phyloP scores from a whole-genome alignment of 2,329 filamentous ascomycete species.

The Helotiales sp. region DNA sequence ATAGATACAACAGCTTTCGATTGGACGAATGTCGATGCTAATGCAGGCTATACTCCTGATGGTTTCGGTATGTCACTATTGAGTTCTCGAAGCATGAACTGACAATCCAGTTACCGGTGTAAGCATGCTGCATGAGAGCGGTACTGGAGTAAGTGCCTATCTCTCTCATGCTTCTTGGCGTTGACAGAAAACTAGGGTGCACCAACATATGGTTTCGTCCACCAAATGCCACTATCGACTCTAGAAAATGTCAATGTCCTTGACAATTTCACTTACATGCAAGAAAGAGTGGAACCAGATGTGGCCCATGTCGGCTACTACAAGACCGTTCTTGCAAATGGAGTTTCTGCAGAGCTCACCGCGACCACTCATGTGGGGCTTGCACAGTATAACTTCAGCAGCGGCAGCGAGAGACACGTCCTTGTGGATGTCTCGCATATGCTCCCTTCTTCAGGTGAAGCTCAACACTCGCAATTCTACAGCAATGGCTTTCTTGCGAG shows the following conservation, averaged over 20 bases:
- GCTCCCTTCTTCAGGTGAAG: slow-evolving; percentile 39
- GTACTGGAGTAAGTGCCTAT: slow-evolving; percentile 43
- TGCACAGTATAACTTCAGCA: slow-evolving; percentile 51
- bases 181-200: slow-evolving; percentile 40
- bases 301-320: slow-evolving; percentile 54
- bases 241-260: slow-evolving; percentile 45
- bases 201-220: slow-evolving; percentile 57
- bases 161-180: neutral
- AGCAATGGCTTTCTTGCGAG: slow-evolving; percentile 42
- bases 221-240: slow-evolving; percentile 46
- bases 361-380: slow-evolving; percentile 51
- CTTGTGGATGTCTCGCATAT: slow-evolving; percentile 50
- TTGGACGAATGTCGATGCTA: slow-evolving; percentile 30
- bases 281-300: slow-evolving; percentile 39
- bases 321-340: slow-evolving; percentile 49
- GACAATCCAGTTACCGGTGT: slow-evolving; percentile 47
- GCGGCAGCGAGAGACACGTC: slow-evolving; percentile 35
- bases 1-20: slow-evolving; percentile 35
- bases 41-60: slow-evolving; percentile 42
- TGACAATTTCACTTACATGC: slow-evolving; percentile 51
- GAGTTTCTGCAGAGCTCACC: slow-evolving; percentile 48
- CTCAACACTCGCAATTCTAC: slow-evolving; percentile 43
- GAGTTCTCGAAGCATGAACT: neutral
- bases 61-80: slow-evolving; percentile 17
- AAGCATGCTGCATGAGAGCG: slow-evolving; percentile 55